Percentiles rank a stretch among this genome's conserved stretches.
phyloP scores from a whole-genome alignment of 2,329 filamentous ascomycete species.

The Fusarium guadeloupense region DNA sequence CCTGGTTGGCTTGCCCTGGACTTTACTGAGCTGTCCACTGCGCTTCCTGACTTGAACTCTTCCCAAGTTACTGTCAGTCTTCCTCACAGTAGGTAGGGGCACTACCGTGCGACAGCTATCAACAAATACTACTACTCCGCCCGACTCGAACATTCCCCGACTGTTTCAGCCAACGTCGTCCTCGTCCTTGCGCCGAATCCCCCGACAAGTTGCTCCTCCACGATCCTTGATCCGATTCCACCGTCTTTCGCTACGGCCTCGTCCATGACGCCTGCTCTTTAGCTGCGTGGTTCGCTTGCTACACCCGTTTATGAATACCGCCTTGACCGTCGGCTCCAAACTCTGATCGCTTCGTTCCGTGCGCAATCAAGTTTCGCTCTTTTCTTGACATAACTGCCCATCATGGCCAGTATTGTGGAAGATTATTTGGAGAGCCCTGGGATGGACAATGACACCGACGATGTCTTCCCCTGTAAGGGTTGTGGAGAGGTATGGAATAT shows the following conservation, averaged over 20 bases:
- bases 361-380: conserved; percentile 4
- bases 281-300: conserved; percentile 36
- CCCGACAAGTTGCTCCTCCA: conserved; percentile 9
- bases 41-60: conserved; percentile 29
- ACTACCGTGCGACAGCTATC: conserved; percentile 31
- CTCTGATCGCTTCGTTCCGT: conserved; percentile 20
- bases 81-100: conserved; percentile 32
- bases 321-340: conserved; percentile 19
- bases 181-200: conserved; percentile 25
- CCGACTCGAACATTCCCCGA: conserved; percentile 21
- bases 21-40: conserved; percentile 23
- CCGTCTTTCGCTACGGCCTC: conserved; percentile 16
- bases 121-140: conserved; percentile 27
- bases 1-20: conserved; percentile 25
- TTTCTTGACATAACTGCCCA: conserved; percentile 32
- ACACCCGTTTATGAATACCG: conserved; percentile 33
- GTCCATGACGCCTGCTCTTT: conserved; percentile 40
- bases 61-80: conserved; percentile 28
- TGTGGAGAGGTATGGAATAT: conserved; percentile 79
- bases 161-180: conserved; percentile 23
- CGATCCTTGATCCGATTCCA: conserved; percentile 23
- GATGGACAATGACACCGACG: conserved; percentile 81
- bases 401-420: conserved; percentile 63
- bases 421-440: conserved; percentile 68
- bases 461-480: conserved; percentile 89